Percentiles rank a stretch among this genome's conserved stretches.
These are phyloP conservation scores for Kodamaea fungicola DNA, from an alignment of 1,139 yeast genomes.

Conservation along the genomic window DNA sequence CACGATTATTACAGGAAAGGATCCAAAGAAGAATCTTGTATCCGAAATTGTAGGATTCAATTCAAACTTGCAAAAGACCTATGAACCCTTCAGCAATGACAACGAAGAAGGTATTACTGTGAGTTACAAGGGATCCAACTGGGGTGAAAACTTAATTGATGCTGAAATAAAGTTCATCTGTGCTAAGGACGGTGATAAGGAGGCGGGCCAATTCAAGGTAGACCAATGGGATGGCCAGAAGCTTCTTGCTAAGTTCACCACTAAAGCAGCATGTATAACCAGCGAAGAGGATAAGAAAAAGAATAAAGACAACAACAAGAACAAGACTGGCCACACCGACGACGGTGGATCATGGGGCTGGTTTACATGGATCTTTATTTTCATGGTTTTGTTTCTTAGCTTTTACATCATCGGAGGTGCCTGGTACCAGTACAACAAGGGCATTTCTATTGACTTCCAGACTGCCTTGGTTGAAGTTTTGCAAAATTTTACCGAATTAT, in stretches of 20 bases:
- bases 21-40: slow-evolving; percentile 30
- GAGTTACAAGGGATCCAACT: slow-evolving; percentile 51
- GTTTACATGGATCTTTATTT: slow-evolving; percentile 72
- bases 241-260: slow-evolving; percentile 24
- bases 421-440: slow-evolving; percentile 64
- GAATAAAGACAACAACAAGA: slow-evolving; percentile 14
- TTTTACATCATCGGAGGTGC: slow-evolving; percentile 76
- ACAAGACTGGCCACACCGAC: slow-evolving; percentile 16
- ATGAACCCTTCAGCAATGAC: slow-evolving; percentile 13
- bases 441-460: slow-evolving; percentile 49
- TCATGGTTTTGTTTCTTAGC: slow-evolving; percentile 64
- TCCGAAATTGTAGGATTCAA: slow-evolving; percentile 55
- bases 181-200: slow-evolving; percentile 29
- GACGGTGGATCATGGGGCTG: slow-evolving; percentile 64
- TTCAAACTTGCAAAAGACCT: slow-evolving; percentile 34
- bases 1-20: slow-evolving; percentile 45
- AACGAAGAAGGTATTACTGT: slow-evolving; percentile 44
- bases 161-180: slow-evolving; percentile 57
- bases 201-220: slow-evolving; percentile 21
- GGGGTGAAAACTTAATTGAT: slow-evolving; percentile 63
- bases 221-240: slow-evolving; percentile 31
- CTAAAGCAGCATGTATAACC: slow-evolving; percentile 40
- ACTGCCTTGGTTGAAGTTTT: slow-evolving; percentile 67
- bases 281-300: slow-evolving; percentile 22
- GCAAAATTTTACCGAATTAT: slow-evolving; percentile 59